Conservation (phyloP, 495 filamentous ascomycete genomes). For the Podospora pseudopauciseta region DNA sequence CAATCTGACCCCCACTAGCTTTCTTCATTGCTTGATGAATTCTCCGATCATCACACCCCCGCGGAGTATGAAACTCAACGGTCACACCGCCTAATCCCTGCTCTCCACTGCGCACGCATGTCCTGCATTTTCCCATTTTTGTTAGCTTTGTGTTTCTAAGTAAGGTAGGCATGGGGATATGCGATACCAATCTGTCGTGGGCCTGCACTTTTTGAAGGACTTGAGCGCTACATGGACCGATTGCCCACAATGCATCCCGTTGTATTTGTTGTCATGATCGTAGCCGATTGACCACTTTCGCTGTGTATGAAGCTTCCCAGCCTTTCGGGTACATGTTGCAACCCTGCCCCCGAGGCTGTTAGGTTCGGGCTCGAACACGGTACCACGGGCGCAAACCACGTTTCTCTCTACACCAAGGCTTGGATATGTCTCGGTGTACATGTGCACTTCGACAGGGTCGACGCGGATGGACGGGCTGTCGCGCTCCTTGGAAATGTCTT, state of each 20-base stretch:
- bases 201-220: slow-evolving; percentile 4
- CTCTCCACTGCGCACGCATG: slow-evolving; percentile 6
- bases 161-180: background rate
- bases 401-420: background rate
- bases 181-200: slow-evolving; percentile 12
- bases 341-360: background rate
- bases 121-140: background rate
- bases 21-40: slow-evolving; percentile 7
- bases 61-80: slow-evolving; percentile 17
- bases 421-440: background rate
- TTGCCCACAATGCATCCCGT: slow-evolving; percentile 16
- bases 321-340: slow-evolving; percentile 12
- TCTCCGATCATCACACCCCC: slow-evolving; percentile 9
- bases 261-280: slow-evolving; percentile 7
- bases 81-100: slow-evolving; percentile 7
- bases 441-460: background rate
- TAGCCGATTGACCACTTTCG: slow-evolving; percentile 14
- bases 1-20: slow-evolving; percentile 1
- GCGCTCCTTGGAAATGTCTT: background rate
- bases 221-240: slow-evolving; percentile 7
- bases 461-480: background rate
- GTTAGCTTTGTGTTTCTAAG: background rate
- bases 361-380: background rate
- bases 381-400: background rate
- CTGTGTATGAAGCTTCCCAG: slow-evolving; percentile 13